A percentile compares a stretch with the other conserved stretches of the same genome.
Conservation (phyloP, 768 basidiomycete species). For the Hygrophoropsis aurantiaca region DNA sequence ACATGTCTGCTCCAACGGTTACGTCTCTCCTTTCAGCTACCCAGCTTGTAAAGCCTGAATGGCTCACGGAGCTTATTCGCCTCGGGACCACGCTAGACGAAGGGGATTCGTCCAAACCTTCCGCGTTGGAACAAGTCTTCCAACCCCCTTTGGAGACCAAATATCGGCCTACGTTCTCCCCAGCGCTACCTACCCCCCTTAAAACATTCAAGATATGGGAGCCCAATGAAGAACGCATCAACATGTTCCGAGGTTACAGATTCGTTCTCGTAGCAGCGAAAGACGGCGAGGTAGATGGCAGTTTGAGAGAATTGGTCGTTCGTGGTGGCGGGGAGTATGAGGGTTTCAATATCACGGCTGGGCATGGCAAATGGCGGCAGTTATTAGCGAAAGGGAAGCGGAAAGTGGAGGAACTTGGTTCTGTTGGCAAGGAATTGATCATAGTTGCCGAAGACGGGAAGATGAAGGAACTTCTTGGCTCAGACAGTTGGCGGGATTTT, state of each 20-base stretch:
- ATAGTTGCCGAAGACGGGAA: slow-evolving; percentile 51
- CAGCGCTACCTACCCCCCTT: slow-evolving; percentile 45
- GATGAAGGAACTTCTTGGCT: slow-evolving; percentile 51
- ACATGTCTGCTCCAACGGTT: slow-evolving; percentile 49
- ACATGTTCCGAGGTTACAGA: slow-evolving; percentile 50
- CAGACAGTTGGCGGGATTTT: slow-evolving; percentile 54
- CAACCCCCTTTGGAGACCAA: slow-evolving; percentile 50
- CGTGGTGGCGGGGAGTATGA: slow-evolving; percentile 65
- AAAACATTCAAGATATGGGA: slow-evolving; percentile 63
- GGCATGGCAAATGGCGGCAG: slow-evolving; percentile 49
- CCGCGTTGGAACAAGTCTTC: slow-evolving; percentile 52
- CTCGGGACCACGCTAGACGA: slow-evolving; percentile 41
- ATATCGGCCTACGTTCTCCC: slow-evolving; percentile 58
- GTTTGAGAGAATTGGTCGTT: slow-evolving; percentile 53
- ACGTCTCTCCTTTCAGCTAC: slow-evolving; percentile 59
- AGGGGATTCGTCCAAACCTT: slow-evolving; percentile 30
- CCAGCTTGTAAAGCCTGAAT: slow-evolving; percentile 63
- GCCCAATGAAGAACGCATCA: slow-evolving; percentile 60
- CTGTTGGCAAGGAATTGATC: slow-evolving; percentile 44
- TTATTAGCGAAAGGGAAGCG: slow-evolving; percentile 51
- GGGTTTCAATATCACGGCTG: slow-evolving; percentile 52
- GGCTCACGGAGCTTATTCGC: slow-evolving; percentile 62
- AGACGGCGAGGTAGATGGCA: slow-evolving; percentile 45
- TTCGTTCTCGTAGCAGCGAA: slow-evolving; percentile 65
- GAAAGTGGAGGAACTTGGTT: slow-evolving; percentile 34